Percentiles rank a stretch among this genome's conserved stretches.
phyloP scores from a whole-genome alignment of 2,329 filamentous ascomycete genomes.

The Colletotrichum spinosum region DNA sequence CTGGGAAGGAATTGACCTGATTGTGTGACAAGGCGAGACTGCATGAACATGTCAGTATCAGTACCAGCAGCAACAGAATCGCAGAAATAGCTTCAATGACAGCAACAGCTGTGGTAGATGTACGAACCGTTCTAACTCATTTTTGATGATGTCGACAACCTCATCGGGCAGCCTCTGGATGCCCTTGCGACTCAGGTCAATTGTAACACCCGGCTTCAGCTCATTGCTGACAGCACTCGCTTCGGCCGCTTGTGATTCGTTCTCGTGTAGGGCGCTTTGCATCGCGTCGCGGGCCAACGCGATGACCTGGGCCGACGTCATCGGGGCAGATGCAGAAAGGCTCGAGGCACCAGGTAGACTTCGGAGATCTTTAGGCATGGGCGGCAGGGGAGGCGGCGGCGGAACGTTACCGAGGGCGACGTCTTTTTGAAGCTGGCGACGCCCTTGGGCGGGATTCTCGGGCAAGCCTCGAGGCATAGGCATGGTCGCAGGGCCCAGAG shows the following conservation, averaged over 20 bases:
- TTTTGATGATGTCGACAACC: constrained; percentile 79
- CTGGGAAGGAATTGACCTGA: constrained; percentile 75
- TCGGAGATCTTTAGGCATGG: constrained; percentile 58
- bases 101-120: constrained; percentile 2
- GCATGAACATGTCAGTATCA: constrained; percentile 28
- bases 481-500: constrained; percentile 47
- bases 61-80: neutral
- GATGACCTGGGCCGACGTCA: constrained; percentile 74
- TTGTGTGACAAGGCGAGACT: constrained; percentile 88
- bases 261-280: constrained; percentile 74
- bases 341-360: constrained; percentile 59
- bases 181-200: constrained; percentile 81
- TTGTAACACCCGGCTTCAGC: constrained; percentile 78
- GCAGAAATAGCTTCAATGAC: neutral
- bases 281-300: constrained; percentile 75
- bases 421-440: constrained; percentile 52
- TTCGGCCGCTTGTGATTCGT: constrained; percentile 71
- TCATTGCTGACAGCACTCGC: constrained; percentile 69
- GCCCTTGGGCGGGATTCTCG: constrained; percentile 53
- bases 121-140: constrained; percentile 76
- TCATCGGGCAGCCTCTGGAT: constrained; percentile 79
- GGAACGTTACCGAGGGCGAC: constrained; percentile 53
- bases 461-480: constrained; percentile 52
- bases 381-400: constrained; percentile 55
- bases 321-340: constrained; percentile 61